Evolutionary conservation across 371 early-diverging fungal species (phyloP).

Genomic region (Syncephalis fuscata): DNA sequence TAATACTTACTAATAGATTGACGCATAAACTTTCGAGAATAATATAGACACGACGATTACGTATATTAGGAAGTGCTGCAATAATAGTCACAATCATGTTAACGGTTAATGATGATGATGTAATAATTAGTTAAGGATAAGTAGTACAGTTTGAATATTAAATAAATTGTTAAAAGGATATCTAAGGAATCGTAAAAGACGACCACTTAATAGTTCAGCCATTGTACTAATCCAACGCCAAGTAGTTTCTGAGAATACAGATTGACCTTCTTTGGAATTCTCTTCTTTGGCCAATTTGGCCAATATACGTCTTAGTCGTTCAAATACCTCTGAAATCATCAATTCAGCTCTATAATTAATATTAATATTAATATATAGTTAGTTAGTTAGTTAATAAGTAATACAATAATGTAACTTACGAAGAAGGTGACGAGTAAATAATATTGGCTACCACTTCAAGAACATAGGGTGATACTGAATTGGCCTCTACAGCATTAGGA

Average conservation of each 20-base stretch:
- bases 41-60: too few species aligned
- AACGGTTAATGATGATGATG: too few species aligned
- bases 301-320: background rate
- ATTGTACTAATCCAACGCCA: background rate
- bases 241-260: background rate
- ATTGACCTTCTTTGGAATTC: background rate
- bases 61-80: too few species aligned
- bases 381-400: background rate
- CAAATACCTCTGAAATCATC: background rate
- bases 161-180: constrained; percentile 8
- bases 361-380: background rate
- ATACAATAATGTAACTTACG: background rate
- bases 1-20: too few species aligned
- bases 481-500: constrained; percentile 26
- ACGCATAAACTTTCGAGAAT: too few species aligned
- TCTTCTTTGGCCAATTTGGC: background rate
- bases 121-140: too few species aligned
- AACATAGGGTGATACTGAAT: constrained; percentile 60
- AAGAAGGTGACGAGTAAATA: constrained; percentile 40
- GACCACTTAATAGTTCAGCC: background rate
- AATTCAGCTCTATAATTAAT: background rate
- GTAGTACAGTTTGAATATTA: too few species aligned
- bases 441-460: constrained; percentile 61
- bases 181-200: constrained; percentile 24
- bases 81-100: too few species aligned